Evolutionary conservation across 2,329 filamentous ascomycete genomes (phyloP).

Genomic region (Ustulina deusta): DNA sequence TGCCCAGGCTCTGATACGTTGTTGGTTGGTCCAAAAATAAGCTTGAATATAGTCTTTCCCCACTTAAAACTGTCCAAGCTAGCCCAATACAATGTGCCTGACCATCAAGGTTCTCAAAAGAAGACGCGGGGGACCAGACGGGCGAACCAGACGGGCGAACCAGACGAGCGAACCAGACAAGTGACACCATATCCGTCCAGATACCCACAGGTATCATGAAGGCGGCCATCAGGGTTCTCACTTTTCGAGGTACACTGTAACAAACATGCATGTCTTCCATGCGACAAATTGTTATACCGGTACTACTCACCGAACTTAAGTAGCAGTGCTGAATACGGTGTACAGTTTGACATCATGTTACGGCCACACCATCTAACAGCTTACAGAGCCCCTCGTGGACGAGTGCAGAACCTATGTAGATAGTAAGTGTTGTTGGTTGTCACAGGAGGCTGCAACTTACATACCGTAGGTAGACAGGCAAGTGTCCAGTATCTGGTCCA

Average conservation of each 20-base stretch:
- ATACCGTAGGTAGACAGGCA: background rate
- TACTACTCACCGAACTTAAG: too few species aligned
- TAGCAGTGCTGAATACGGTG: too few species aligned
- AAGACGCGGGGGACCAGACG: background rate
- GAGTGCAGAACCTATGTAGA: too few species aligned
- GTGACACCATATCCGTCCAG: too few species aligned
- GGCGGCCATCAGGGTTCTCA: slow-evolving; percentile 36
- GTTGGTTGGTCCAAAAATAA: background rate
- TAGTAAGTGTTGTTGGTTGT: too few species aligned
- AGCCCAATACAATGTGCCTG: slow-evolving; percentile 6
- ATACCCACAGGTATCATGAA: too few species aligned
- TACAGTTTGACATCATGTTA: slow-evolving; percentile 2
- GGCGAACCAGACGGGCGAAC: too few species aligned
- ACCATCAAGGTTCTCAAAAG: slow-evolving; percentile 47
- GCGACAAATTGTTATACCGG: too few species aligned
- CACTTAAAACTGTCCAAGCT: background rate
- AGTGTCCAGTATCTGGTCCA: background rate
- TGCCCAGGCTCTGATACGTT: slow-evolving; percentile 25
- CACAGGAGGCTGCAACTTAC: too few species aligned
- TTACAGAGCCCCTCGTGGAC: too few species aligned
- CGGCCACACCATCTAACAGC: background rate
- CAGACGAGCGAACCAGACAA: too few species aligned
- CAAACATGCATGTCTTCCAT: too few species aligned
- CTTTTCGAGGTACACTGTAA: background rate
- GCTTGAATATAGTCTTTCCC: background rate